Evolutionary conservation across 2,329 filamentous ascomycete genomes (phyloP), one percentile per base, ranked within the genome.

Genomic region (Pezicula carpinea): DNA sequence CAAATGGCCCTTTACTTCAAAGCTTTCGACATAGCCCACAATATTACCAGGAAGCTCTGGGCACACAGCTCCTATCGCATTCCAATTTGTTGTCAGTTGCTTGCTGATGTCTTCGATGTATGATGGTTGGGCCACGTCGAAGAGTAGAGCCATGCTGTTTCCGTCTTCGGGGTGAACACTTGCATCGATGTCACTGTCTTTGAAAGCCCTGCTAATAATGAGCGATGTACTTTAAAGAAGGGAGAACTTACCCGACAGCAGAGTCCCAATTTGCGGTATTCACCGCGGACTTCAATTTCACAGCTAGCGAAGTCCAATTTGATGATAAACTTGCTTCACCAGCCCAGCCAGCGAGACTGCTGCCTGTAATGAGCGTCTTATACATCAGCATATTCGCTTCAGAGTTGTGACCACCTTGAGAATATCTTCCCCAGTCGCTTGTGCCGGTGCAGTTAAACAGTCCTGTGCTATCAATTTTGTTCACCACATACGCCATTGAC

Each of bases 1-100:
- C 5, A 82, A 65, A 53, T 82, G 80, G 2, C 71, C 79, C 58
- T 77, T 74, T 21, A 83, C 68, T 56, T 84, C 80, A 53, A 82
- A 75, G 13, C 72, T 76, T 7, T 74, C 74, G 44, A 80, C 75
- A 59, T 82, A 83, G 0, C 77, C 75, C 2, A 74, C 76, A 29
- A 83, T 69, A 53, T 81, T 80, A 4, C 72, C 72, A 0, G 76
- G 74, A 0, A 82, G 67, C 52, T 83, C 79, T 0, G 78, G 79
- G 0, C 71, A 66, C 13, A 74, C 67, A 2, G 80, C 70, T 6
- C 79, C 79, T 42, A 80, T 74, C 3, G 71, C 14, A 14, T 29
- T 39, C 43, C 43, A 46, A n/a, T 39, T 46, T 7, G 17, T 40
- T 10, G 52, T 56, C 1, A 63, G 52, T 1, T 50, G 22, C 19